These are phyloP conservation scores for Elongisporangium undulatum DNA, from an alignment of 352 stramenopile genomes.

Conservation along the genomic window DNA sequence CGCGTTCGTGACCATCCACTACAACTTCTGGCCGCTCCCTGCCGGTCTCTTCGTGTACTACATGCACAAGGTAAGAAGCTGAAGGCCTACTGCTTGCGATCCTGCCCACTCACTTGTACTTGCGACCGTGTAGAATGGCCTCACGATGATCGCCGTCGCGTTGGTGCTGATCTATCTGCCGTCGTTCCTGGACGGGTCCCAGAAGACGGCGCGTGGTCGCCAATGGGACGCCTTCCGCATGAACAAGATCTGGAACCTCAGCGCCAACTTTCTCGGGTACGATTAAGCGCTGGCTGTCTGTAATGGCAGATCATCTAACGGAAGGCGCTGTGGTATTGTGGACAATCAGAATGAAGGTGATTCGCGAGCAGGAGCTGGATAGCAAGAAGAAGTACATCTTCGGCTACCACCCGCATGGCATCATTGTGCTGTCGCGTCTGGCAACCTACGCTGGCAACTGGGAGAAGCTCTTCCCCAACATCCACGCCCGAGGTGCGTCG, in stretches of 20 bases:
- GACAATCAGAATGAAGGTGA: conserved; percentile 36
- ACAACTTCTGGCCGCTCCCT: conserved; percentile 60
- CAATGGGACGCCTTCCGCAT: conserved; percentile 46
- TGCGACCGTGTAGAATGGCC: conserved; percentile 19
- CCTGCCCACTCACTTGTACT: background rate
- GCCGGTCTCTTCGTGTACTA: conserved; percentile 59
- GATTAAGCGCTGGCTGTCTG: background rate
- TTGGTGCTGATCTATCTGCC: conserved; percentile 57
- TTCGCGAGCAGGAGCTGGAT: conserved; percentile 62
- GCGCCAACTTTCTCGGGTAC: conserved; percentile 41
- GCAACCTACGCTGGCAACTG: conserved; percentile 61
- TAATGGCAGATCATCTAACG: background rate
- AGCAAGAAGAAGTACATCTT: conserved; percentile 70
- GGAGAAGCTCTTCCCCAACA: conserved; percentile 65
- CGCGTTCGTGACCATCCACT: conserved; percentile 67
- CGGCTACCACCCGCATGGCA: conserved; percentile 68
- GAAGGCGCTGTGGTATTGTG: background rate
- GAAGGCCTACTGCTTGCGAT: background rate
- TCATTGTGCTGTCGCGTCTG: conserved; percentile 72
- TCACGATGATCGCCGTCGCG: conserved; percentile 50
- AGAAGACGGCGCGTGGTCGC: conserved; percentile 47
- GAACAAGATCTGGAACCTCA: conserved; percentile 43
- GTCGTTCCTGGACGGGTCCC: conserved; percentile 50
- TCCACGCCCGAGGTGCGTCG: conserved; percentile 38
- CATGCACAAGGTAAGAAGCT: conserved; percentile 30